Percentiles rank a stretch among this genome's conserved stretches.
phyloP scores from a whole-genome alignment of 495 filamentous ascomycete species.

The Peziza echinospora region DNA sequence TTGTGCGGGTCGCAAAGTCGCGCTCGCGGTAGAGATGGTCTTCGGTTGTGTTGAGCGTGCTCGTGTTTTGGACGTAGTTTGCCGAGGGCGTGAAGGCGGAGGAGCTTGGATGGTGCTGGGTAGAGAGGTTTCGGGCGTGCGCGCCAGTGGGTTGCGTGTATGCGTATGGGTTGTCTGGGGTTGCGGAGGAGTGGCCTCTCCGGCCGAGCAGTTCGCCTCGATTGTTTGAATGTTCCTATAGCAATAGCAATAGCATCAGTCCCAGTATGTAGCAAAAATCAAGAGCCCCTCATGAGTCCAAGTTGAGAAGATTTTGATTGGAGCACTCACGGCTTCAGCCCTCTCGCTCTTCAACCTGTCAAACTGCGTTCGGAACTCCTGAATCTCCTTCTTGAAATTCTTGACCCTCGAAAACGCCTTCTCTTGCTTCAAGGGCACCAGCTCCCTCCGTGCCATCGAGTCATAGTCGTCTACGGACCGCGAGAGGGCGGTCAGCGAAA shows the following conservation, averaged over 20 bases:
- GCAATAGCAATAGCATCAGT: not conserved
- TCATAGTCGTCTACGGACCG: conserved; percentile 90
- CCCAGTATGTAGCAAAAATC: too few relatives aligned
- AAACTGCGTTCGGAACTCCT: conserved; percentile 55
- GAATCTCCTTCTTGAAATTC: conserved; percentile 64
- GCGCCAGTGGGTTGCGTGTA: conserved; percentile 27
- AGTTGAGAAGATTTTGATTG: too few relatives aligned
- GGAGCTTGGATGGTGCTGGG: conserved; percentile 22
- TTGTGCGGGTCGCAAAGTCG: conserved; percentile 57
- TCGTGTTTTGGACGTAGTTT: not conserved
- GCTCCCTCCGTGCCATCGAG: conserved; percentile 61
- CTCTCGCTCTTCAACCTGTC: conserved; percentile 50
- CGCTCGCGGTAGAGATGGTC: conserved; percentile 75
- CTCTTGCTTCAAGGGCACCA: conserved; percentile 66
- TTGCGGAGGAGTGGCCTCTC: conserved; percentile 65
- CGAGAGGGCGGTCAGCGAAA: conserved; percentile 67
- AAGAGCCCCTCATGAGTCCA: not conserved
- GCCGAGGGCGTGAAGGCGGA: conserved; percentile 11
- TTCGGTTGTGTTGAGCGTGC: conserved; percentile 1
- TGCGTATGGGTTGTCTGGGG: conserved; percentile 89
- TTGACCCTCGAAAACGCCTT: conserved; percentile 72
- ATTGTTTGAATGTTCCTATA: conserved; percentile 31
- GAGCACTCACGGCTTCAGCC: conserved; percentile 49
- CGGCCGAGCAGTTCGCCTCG: conserved; percentile 72
- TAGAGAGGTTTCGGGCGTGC: conserved; percentile 20